Conservation (phyloP, 164 flowering plant species). For the Warburgia ugandensis region DNA sequence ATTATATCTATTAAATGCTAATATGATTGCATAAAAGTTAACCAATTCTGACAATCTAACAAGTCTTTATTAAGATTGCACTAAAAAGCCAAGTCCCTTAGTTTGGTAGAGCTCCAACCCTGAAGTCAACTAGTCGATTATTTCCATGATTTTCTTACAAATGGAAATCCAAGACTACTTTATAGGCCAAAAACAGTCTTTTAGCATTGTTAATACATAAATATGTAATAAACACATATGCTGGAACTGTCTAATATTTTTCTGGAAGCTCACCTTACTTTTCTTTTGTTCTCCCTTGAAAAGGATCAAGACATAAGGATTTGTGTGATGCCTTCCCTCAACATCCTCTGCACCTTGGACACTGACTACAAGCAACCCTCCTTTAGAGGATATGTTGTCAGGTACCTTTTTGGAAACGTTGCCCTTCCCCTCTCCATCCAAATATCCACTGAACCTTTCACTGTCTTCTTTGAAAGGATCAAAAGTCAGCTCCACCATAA, state of each 20-base stretch:
- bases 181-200: too few relatives aligned
- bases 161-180: too few relatives aligned
- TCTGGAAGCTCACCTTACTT: slow-evolving; percentile 57
- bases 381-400: slow-evolving; percentile 9
- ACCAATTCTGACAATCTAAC: too few relatives aligned
- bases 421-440: slow-evolving; percentile 18
- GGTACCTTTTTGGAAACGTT: slow-evolving; percentile 4
- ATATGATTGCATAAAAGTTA: too few relatives aligned
- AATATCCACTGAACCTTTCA: slow-evolving; percentile 19
- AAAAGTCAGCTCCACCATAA: slow-evolving; percentile 45
- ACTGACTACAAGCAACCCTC: slow-evolving; percentile 52
- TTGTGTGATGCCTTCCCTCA: slow-evolving; percentile 60
- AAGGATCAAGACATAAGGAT: slow-evolving; percentile 49
- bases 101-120: too few relatives aligned
- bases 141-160: too few relatives aligned
- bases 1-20: too few relatives aligned
- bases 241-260: background rate
- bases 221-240: background rate
- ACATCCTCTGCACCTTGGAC: slow-evolving; percentile 53
- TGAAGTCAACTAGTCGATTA: too few relatives aligned
- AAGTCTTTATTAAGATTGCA: too few relatives aligned
- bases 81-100: too few relatives aligned
- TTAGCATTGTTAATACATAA: too few relatives aligned
- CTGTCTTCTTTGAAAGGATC: slow-evolving; percentile 49
- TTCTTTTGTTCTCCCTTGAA: slow-evolving; percentile 62